These are phyloP conservation scores for Aspergillus sp. DNA, from an alignment of 2,329 filamentous ascomycete genomes.

Conservation along the genomic window DNA sequence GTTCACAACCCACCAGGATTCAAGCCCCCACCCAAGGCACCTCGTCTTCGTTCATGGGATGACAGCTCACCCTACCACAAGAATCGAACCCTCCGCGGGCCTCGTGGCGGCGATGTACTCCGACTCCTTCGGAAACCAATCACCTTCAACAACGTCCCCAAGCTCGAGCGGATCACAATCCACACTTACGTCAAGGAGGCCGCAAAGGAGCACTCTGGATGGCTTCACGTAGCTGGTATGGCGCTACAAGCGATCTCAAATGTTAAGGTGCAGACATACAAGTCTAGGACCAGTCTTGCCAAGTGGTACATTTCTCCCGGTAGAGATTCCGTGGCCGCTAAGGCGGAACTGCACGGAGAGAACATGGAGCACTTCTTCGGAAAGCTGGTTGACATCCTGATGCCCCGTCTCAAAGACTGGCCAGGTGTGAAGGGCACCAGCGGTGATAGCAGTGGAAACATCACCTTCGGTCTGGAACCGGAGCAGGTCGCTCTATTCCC, in stretches of 20 bases:
- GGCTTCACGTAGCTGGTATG: conserved; percentile 80
- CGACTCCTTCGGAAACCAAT: conserved; percentile 56
- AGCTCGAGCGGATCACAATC: conserved; percentile 76
- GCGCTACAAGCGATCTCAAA: conserved; percentile 84
- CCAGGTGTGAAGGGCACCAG: conserved; percentile 72
- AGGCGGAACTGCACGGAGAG: conserved; percentile 74
- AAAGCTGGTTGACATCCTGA: conserved; percentile 83
- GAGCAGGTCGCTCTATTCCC: conserved; percentile 82
- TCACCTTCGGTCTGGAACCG: conserved; percentile 75
- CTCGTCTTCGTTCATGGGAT: conserved; percentile 81
- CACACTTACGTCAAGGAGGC: conserved; percentile 70
- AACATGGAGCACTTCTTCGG: conserved; percentile 87
- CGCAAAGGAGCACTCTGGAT: conserved; percentile 68
- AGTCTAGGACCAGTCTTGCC: conserved; percentile 67
- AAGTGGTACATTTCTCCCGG: conserved; percentile 74
- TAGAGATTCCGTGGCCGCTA: conserved; percentile 68
- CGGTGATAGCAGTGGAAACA: conserved; percentile 85
- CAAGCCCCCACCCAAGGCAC: conserved; percentile 54
- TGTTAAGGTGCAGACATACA: conserved; percentile 68
- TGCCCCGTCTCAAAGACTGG: conserved; percentile 97
- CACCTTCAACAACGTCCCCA: conserved; percentile 81
- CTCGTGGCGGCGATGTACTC: conserved; percentile 69
- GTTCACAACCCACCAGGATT: conserved; percentile 80
- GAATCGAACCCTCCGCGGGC: conserved; percentile 81
- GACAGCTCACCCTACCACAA: conserved; percentile 92